Base-by-base conservation (phyloP, 2,329 filamentous ascomycete genomes). In the Aphanocladium album region DNA sequence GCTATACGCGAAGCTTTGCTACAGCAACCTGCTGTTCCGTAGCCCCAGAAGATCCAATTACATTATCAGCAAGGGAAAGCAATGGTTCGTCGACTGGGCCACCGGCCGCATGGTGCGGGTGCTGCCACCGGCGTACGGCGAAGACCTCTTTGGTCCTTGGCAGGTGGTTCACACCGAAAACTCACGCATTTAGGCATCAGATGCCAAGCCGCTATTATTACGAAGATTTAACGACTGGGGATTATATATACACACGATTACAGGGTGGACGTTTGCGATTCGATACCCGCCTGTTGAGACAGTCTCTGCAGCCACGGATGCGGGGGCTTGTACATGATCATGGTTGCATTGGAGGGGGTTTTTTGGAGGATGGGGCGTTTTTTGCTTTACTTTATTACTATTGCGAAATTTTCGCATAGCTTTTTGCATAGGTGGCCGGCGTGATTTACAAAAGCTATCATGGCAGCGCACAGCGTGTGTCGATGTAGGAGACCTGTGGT, bases 81-180 rank as follows among this genome's bases (percentile, higher is more conserved):
- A 82, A 67, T 86, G 82, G 81, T 78, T 79, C 62, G 81, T 86
- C 47, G 83, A 86, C 73, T 86, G 83, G 83, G 71, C 72, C 16
- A 84, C 81, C 17, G 83, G 83, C 41, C 77, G 77, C 60, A 81
- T 83, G 77, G 75, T 79, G 30, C 75, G 80, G 17, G 80, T 83
- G 21, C 72, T 80, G 19, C 83, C 83, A 12, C 83, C 83, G 1
- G 75, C 74, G 5, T 85, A 85, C 45, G 81, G 83, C 66, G 73
- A 77, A 51, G 77, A 82, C 59, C 72, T 76, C 62, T 77, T 77
- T 61, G 79, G 78, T 1, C 75, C 80, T 35, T 82, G 79, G 79
- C 79, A 81, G 67, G 71, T 77, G 46, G 75, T 81, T 57, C 76
- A 77, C 65, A 77, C 78, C 7, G 80, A 82, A 68, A 83, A 82